These are phyloP conservation scores for Trypanosoma theileri DNA, from an alignment of 208 protist species.

Conservation along the genomic window DNA sequence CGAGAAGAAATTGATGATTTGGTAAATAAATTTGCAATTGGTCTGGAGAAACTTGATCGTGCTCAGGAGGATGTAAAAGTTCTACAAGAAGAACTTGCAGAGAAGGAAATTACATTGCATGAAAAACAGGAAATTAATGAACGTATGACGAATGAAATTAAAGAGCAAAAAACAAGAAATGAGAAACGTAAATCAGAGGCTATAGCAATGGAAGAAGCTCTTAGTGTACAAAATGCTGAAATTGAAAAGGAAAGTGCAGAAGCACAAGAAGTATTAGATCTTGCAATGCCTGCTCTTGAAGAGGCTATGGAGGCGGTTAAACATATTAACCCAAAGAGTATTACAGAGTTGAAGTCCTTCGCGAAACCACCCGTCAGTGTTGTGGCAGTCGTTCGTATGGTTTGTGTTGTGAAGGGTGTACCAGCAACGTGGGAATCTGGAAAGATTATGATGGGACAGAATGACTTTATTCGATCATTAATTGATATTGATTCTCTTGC, in stretches of 20 bases:
- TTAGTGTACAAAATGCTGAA: constrained; percentile 88
- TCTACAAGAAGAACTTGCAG: constrained; percentile 93
- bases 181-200: constrained; percentile 90
- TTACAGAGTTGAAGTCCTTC: constrained; percentile 97
- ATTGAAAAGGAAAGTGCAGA: constrained; percentile 93
- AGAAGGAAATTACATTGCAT: constrained; percentile 93
- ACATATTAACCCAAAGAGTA: constrained; percentile 94
- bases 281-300: constrained; percentile 96
- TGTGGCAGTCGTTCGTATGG: constrained; percentile 95
- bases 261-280: constrained; percentile 93
- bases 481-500: constrained; percentile 91
- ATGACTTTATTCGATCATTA: constrained; percentile 88
- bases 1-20: constrained; percentile 94
- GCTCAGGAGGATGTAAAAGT: constrained; percentile 96
- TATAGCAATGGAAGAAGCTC: constrained; percentile 88
- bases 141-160: constrained; percentile 91
- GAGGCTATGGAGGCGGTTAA: constrained; percentile 96
- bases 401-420: constrained; percentile 92
- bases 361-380: constrained; percentile 94
- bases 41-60: constrained; percentile 95
- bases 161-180: constrained; percentile 86
- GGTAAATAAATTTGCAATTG: constrained; percentile 94
- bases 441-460: constrained; percentile 93
- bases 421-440: constrained; percentile 87
- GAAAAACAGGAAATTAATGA: constrained; percentile 95